Base-by-base conservation (phyloP, 768 basidiomycete genomes). In the Suillus decipiens region DNA sequence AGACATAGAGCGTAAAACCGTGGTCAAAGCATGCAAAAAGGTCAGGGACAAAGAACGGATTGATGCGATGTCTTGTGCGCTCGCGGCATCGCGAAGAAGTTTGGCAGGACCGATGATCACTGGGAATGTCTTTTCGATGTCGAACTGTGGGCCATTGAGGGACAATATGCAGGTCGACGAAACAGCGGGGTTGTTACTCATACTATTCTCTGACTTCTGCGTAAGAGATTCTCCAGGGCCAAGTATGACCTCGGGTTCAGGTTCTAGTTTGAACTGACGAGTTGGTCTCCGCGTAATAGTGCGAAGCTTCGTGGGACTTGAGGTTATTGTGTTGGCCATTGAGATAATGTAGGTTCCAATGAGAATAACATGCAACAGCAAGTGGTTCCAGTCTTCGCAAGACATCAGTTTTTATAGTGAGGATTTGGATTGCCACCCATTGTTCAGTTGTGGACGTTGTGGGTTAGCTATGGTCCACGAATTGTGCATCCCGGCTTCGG, bases 61-160 rank as follows among this genome's bases (percentile, higher is more conserved):
- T 12, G 75, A 69, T 42, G 69, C 63, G 28, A 71, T 48, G 59
- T 77, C 73, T 11, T 66, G 67, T 1, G 72, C 64, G 17, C 67
- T 67, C 14, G 69, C 61, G 10, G 75, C 56, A 24, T 54, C 56
- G 57, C 63, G 70, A 54, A 81, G 72, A 58, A 73, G 66, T 0
- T 65, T 66, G 24, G 72, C 64, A 4, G 76, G 69, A 15, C 64
- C 62, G 58, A 77, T 54, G 59, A 81, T 76, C 1, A 78, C 76
- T 1, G 79, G 77, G 62, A 78, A 80, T 7, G 75, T 71, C 43
- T 63, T 71, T 31, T 76, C 73, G 24, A 80, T 69, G 43, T 74
- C 62, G 60, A 76, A 77, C 9, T 54, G 67, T 22, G 70, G 63
- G 54, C 59, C 14, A 6, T 34, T 39, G 56, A 24, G 7, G 36